A percentile compares a stretch with the other conserved stretches of the same genome.
These are phyloP conservation scores for Keithomyces neogunnii DNA, from an alignment of 2,329 filamentous ascomycete genomes.

Conservation along the genomic window DNA sequence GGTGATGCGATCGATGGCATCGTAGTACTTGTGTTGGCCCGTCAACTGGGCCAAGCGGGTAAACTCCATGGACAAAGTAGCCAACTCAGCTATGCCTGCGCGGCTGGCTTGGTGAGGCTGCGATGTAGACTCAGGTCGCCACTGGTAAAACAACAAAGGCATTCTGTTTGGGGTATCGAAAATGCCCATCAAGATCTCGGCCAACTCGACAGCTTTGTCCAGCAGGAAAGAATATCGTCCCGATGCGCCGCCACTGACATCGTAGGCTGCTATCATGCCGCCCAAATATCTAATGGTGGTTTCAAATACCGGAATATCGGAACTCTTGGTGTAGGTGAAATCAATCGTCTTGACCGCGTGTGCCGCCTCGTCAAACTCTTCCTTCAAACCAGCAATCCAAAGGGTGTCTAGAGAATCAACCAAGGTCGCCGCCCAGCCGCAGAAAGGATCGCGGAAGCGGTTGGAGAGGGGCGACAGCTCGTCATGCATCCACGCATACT, in stretches of 20 bases:
- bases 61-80: conserved; percentile 79
- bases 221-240: conserved; percentile 58
- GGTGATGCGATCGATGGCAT: conserved; percentile 79
- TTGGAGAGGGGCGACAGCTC: conserved; percentile 70
- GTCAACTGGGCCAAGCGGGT: conserved; percentile 83
- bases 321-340: conserved; percentile 62
- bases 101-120: conserved; percentile 54
- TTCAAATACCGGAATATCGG: conserved; percentile 82
- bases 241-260: conserved; percentile 59
- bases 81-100: conserved; percentile 62
- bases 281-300: conserved; percentile 88
- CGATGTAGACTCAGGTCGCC: conserved; percentile 57
- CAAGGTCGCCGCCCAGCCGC: conserved; percentile 81
- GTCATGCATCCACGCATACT: conserved; percentile 76
- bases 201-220: conserved; percentile 71
- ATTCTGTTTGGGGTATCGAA: conserved; percentile 94
- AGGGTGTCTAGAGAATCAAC: conserved; percentile 77
- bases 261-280: conserved; percentile 77
- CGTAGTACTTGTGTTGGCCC: conserved; percentile 74
- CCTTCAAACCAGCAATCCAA: conserved; percentile 74
- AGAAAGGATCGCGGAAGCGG: conserved; percentile 69
- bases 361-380: conserved; percentile 74
- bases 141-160: conserved; percentile 74
- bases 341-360: conserved; percentile 65
- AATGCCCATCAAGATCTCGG: conserved; percentile 69